Evolutionary conservation across 2,329 filamentous ascomycete genomes (phyloP).

Genomic region (Gyromitra esculenta): DNA sequence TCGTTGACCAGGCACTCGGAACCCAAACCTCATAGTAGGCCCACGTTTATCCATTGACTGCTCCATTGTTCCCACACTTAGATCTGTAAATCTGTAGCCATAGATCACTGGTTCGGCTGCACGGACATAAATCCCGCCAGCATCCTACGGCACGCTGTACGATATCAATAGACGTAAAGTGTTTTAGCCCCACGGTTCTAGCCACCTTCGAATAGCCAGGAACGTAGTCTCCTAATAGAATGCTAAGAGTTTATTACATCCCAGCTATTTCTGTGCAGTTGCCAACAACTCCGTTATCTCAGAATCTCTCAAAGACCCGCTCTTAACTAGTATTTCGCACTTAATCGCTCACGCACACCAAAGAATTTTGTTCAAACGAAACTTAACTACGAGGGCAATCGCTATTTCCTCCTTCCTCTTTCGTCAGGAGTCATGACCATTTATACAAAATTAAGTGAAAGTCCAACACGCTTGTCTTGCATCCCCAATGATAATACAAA

Average conservation of each 20-base stretch:
- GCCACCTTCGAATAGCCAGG: not conserved
- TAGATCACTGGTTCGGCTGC: not conserved
- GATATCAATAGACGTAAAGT: not conserved
- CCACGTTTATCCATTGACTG: not conserved
- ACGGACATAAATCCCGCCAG: not conserved
- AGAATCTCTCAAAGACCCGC: not conserved
- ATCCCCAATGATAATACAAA: slow-evolving; percentile 33
- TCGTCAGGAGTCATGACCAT: not conserved
- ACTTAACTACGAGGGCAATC: slow-evolving; percentile 2
- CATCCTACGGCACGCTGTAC: not conserved
- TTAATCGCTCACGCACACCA: not conserved
- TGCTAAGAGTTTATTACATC: not conserved
- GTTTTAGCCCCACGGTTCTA: not conserved
- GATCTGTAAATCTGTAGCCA: not conserved
- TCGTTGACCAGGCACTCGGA: not conserved
- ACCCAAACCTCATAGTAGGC: not conserved
- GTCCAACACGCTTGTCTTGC: not conserved
- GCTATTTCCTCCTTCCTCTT: slow-evolving; percentile 2
- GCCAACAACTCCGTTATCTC: not conserved
- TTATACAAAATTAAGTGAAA: slow-evolving; percentile 1
- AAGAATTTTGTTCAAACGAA: not conserved
- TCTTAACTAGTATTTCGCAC: not conserved
- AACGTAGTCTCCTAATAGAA: not conserved
- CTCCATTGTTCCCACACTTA: not conserved
- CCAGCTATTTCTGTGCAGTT: not conserved